Evolutionary conservation across 2,329 filamentous ascomycete genomes (phyloP), one percentile per base, ranked within the genome.

Genomic region (Leptoxyphium fumago): DNA sequence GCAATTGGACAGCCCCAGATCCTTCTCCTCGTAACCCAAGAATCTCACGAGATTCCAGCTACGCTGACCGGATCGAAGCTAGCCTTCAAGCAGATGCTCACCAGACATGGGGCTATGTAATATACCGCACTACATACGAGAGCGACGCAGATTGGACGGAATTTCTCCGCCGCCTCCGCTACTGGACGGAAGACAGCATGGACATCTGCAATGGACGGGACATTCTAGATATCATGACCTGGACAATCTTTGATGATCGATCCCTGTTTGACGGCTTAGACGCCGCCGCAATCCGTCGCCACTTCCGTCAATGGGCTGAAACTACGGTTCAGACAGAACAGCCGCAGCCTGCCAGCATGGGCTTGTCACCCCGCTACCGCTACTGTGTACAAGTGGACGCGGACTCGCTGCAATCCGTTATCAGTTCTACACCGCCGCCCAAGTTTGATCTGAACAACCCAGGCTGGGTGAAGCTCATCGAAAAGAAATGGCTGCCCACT

Each of bases 61-160:
- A 36, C 38, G 40, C 48, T 14, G 48, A 50, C 39, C 18, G 26
- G 39, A 50, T 48, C 40, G 45, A 50, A 29, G 42, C 30, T 17
- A 13, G 29, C 10, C 40, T 43, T 21, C 39, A 43, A 40, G 38
- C 11, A 6, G 41, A 47, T n/a, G 41, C 42, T 6, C 48, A 52
- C 40, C 32, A 40, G 7, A 47, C 41, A 18, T 51, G 46, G 47
- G 50, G 49, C 30, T 51, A 41, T 14, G 47, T 52, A 7, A 47
- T 52, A 42, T 51, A 52, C 21, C 45, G 50, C 11, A 44, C 36
- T 11, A 51, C 47, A 1, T 52, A 50, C 43, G 29, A 41, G 14
- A 45, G 40, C 30, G 43, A 50, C 15, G 40, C 38, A n/a, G 47
- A 47, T 38, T 52, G 50, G 49, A 36, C 32, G 13, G 40, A 47